Conservation (phyloP, 768 basidiomycete species). For the Phlebiopsis gigantea region DNA sequence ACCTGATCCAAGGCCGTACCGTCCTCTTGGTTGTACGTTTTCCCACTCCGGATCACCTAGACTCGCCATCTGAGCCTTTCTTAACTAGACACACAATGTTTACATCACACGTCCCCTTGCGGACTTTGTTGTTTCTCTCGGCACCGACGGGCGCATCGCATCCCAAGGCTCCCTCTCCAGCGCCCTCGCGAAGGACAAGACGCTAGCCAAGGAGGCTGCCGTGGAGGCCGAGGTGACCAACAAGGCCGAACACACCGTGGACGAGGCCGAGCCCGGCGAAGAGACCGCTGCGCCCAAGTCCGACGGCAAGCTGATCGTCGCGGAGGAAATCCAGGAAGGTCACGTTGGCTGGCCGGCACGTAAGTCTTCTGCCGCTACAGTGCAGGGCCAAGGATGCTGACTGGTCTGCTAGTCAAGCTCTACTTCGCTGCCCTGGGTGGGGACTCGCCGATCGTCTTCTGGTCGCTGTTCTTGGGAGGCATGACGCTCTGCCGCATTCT, state of each 20-base stretch:
- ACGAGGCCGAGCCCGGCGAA: neutral
- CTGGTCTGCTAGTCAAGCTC: constrained; percentile 23
- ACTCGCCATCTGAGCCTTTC: neutral
- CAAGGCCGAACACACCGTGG: constrained; percentile 12
- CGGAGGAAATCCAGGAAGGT: constrained; percentile 59
- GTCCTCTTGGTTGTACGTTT: constrained; percentile 38
- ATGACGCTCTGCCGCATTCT: constrained; percentile 21
- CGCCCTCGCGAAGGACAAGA: constrained; percentile 36
- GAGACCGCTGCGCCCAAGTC: constrained; percentile 7
- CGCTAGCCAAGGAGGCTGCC: constrained; percentile 18
- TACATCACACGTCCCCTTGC: constrained; percentile 49
- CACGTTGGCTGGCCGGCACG: constrained; percentile 47
- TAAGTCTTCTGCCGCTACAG: constrained; percentile 16
- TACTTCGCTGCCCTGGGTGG: constrained; percentile 23
- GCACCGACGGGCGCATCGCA: constrained; percentile 45
- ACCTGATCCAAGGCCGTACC: constrained; percentile 39
- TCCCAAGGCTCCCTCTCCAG: constrained; percentile 46
- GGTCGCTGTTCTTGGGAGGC: constrained; percentile 23
- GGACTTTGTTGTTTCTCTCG: constrained; percentile 51
- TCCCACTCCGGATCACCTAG: neutral
- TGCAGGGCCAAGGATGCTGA: constrained; percentile 8
- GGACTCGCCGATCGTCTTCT: constrained; percentile 23
- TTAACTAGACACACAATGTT: constrained; percentile 44
- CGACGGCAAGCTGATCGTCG: constrained; percentile 57
- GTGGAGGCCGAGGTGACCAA: constrained; percentile 18